Base-by-base conservation (phyloP, 2,329 filamentous ascomycete genomes). In the Nothophoma quercina region DNA sequence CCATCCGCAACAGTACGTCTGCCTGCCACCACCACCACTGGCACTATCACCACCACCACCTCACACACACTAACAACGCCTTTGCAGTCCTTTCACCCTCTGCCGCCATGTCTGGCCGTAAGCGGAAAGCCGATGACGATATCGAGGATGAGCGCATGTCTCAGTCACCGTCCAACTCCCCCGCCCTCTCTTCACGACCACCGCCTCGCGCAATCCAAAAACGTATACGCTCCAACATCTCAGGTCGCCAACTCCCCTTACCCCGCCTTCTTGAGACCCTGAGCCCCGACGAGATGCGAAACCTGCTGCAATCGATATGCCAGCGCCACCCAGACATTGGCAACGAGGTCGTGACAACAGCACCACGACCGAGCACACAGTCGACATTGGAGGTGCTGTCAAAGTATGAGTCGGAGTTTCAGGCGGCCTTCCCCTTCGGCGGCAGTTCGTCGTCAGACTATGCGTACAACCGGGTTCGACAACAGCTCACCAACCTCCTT, bases 181-280 rank as follows among this genome's bases (percentile, higher is more conserved):
- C 93, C 39, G 88, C 90, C 56, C 83, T 89, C 53, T 80, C 88
- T 62, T 79, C 86, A 59, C 85, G 91, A 66, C 80, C 86, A 50
- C 84, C 96, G 22, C 79, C 85, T 46, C 70, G 69, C 44, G 65
- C 71, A 39, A 63, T 75, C 36, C 88, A 79, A 61, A 89, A 89
- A 75, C 81, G 85, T 55, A 78, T 83, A 60, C 83, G 86, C 53
- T 85, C 87, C 63, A 92, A 96, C 64, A 74, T 91, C 54, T 82
- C 82, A 18, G 87, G 87, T 32, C 80, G 86, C 54, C 85, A 87
- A 38, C 79, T 91, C 38, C 77, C 86, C 19, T 78, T 90, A 19
- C 81, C 86, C 51, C 88, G 95, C 68, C 84, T 99, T n/a, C 86
- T 99, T 58, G 93, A 99, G 77, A 98, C 95, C 0, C 85, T 99